Evolutionary conservation across 768 basidiomycete species (phyloP).

Genomic region (Crucibulum laeve): DNA sequence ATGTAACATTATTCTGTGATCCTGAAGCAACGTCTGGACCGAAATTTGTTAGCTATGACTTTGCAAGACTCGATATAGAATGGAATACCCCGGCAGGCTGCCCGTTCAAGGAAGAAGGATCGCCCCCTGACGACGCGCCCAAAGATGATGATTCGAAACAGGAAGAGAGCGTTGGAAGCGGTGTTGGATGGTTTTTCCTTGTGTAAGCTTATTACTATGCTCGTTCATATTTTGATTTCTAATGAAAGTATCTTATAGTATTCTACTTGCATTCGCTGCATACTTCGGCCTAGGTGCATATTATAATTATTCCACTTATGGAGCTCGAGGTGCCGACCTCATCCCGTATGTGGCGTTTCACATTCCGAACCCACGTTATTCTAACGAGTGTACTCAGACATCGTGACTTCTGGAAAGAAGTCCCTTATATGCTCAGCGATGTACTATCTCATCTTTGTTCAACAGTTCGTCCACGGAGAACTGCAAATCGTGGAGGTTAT

Average conservation of each 20-base stretch:
- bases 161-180: slow-evolving; percentile 54
- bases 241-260: slow-evolving; percentile 25
- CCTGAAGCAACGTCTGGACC: slow-evolving; percentile 37
- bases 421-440: slow-evolving; percentile 80
- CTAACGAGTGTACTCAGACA: slow-evolving; percentile 43
- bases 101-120: slow-evolving; percentile 22
- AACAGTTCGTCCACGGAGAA: slow-evolving; percentile 60
- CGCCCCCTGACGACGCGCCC: slow-evolving; percentile 24
- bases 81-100: slow-evolving; percentile 68
- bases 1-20: slow-evolving; percentile 58
- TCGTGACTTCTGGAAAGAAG: slow-evolving; percentile 88
- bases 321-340: slow-evolving; percentile 76
- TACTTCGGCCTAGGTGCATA: slow-evolving; percentile 83
- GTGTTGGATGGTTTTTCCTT: slow-evolving; percentile 86
- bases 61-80: slow-evolving; percentile 45
- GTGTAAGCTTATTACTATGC: slow-evolving; percentile 47
- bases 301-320: slow-evolving; percentile 86
- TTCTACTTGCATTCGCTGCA: slow-evolving; percentile 57
- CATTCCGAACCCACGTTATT: not conserved
- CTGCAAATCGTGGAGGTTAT: slow-evolving; percentile 66
- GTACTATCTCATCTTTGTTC: slow-evolving; percentile 76
- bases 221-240: not conserved
- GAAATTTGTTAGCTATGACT: slow-evolving; percentile 57
- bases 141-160: slow-evolving; percentile 23
- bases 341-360: slow-evolving; percentile 62